These are phyloP conservation scores for Aspergillus arachidicola DNA, from an alignment of 2,329 filamentous ascomycete species.

Conservation along the genomic window DNA sequence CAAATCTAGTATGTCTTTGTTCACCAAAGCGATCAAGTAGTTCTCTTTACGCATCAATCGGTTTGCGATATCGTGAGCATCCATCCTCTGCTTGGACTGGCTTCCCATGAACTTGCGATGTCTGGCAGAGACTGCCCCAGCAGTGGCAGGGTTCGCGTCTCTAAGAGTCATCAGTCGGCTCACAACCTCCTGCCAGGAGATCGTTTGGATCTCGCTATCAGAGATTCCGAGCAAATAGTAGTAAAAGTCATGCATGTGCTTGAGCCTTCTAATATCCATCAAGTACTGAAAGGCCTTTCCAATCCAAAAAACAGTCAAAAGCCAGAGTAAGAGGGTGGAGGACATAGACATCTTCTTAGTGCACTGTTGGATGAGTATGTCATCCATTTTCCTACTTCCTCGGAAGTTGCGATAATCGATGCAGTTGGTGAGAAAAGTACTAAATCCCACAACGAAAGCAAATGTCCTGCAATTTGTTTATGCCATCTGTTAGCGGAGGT, in stretches of 20 bases:
- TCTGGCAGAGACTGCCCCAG: slow-evolving; percentile 59
- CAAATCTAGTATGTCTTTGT: slow-evolving; percentile 91
- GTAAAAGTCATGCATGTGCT: slow-evolving; percentile 83
- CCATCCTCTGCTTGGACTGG: slow-evolving; percentile 89
- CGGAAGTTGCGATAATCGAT: slow-evolving; percentile 76
- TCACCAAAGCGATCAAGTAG: slow-evolving; percentile 94
- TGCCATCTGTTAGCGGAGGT: neutral
- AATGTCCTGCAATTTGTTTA: slow-evolving; percentile 65
- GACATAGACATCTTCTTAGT: slow-evolving; percentile 72
- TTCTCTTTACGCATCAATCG: slow-evolving; percentile 95
- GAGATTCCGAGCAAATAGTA: slow-evolving; percentile 79
- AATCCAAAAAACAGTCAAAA: slow-evolving; percentile 83
- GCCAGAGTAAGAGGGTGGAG: slow-evolving; percentile 79
- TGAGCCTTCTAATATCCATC: slow-evolving; percentile 71
- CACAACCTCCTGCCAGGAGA: slow-evolving; percentile 91
- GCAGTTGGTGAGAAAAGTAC: slow-evolving; percentile 83
- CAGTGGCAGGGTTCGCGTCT: slow-evolving; percentile 86
- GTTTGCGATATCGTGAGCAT: slow-evolving; percentile 96
- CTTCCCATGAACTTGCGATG: slow-evolving; percentile 69
- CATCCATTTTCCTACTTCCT: slow-evolving; percentile 62
- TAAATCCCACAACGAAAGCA: slow-evolving; percentile 77
- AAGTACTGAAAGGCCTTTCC: slow-evolving; percentile 76
- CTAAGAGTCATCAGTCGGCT: slow-evolving; percentile 80
- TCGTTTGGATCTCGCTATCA: slow-evolving; percentile 85
- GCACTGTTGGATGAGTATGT: slow-evolving; percentile 73